Percentiles rank a stretch among this genome's conserved stretches.
Conservation (phyloP, 1,284 basidiomycete genomes). For the Trametes polyzona region DNA sequence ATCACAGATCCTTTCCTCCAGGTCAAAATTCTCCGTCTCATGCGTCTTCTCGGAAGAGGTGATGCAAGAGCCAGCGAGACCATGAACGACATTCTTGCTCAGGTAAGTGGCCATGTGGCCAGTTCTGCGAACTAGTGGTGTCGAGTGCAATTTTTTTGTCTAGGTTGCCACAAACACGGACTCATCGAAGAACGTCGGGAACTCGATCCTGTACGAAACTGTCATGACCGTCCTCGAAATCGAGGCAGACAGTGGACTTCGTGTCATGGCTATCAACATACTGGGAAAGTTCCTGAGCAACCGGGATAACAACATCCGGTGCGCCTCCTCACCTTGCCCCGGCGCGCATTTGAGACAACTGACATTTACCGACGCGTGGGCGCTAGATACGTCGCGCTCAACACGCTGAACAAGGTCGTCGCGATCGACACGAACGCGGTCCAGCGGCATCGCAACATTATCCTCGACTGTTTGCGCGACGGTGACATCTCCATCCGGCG, state of each 20-base stretch:
- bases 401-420: conserved; percentile 99
- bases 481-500: conserved; percentile 99
- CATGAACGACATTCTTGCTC: conserved; percentile 99
- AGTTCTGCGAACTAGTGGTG: background rate
- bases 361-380: background rate
- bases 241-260: conserved; percentile 92
- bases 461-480: conserved; percentile 96
- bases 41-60: conserved; percentile 87
- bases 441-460: conserved; percentile 96
- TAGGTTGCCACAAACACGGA: conserved; percentile 99
- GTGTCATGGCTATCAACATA: conserved; percentile 99
- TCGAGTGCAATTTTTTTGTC: background rate
- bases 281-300: conserved; percentile 98
- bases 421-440: conserved; percentile 98
- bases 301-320: conserved; percentile 99
- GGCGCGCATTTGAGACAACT: background rate
- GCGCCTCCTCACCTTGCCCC: conserved; percentile 29
- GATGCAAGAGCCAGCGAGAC: conserved; percentile 89
- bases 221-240: conserved; percentile 98
- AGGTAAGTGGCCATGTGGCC: conserved; percentile 58
- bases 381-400: conserved; percentile 92
- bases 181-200: conserved; percentile 97
- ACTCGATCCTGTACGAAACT: conserved; percentile 97
- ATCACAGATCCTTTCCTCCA: conserved; percentile 99
- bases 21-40: conserved; percentile 94